A percentile compares a stretch with the other conserved stretches of the same genome.
Conservation (phyloP, 441 rosid species). For the Breynia disticha region DNA sequence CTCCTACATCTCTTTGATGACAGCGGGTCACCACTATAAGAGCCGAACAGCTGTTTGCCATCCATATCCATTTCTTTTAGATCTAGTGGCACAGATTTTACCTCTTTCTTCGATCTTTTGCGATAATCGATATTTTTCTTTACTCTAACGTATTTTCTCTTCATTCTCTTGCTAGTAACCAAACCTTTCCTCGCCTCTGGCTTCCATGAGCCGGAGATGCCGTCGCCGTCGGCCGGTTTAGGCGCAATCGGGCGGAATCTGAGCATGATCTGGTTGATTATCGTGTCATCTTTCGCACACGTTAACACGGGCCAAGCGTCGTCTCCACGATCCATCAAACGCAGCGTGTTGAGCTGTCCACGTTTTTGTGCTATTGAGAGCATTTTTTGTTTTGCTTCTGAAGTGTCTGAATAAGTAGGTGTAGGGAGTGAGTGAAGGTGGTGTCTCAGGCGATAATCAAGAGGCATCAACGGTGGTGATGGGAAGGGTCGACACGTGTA, state of each 20-base stretch:
- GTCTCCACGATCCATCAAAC: slow-evolving; percentile 47
- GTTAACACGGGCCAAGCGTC: slow-evolving; percentile 74
- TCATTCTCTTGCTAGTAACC: slow-evolving; percentile 8
- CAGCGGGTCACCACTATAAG: no score
- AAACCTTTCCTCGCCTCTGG: slow-evolving; percentile 40
- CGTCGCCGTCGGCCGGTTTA: slow-evolving; percentile 41
- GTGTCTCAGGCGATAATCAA: no score
- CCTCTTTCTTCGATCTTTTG: no score
- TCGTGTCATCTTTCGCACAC: slow-evolving; percentile 38
- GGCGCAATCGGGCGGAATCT: slow-evolving; percentile 83
- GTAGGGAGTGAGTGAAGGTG: no score
- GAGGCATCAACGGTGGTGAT: no score
- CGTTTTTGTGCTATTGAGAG: slow-evolving; percentile 3
- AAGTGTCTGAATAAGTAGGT: no score
- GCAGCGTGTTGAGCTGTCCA: not conserved
- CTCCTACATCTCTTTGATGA: no score
- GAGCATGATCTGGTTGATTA: slow-evolving; percentile 60
- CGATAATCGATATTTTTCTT: not conserved
- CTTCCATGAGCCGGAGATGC: slow-evolving; percentile 24
- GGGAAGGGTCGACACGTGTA: no score
- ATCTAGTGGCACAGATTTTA: no score
- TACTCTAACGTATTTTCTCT: slow-evolving; percentile 23
- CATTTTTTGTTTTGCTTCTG: no score
- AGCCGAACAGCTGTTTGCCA: no score
- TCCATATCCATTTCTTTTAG: no score